Percentiles rank a stretch among this genome's conserved stretches.
phyloP scores from a whole-genome alignment of 2,329 filamentous ascomycete species.

The Gnomoniopsis smithogilvyi region DNA sequence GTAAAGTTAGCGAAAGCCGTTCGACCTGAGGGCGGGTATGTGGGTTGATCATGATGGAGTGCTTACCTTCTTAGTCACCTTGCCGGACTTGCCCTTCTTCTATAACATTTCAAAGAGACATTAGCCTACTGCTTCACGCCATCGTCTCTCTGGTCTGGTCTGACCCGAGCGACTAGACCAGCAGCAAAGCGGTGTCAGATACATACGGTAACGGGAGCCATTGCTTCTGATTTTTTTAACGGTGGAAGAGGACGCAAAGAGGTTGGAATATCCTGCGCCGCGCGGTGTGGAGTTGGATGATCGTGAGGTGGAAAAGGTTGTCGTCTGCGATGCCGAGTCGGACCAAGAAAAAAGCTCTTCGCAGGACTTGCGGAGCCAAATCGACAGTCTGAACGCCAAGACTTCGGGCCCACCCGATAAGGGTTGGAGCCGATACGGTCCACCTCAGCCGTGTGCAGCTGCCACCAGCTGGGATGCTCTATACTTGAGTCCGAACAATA shows the following conservation, averaged over 20 bases:
- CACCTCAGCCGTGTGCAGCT: background rate
- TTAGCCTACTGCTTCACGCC: slow-evolving; percentile 95
- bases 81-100: slow-evolving; percentile 66
- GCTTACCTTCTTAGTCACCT: slow-evolving; percentile 81
- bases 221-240: slow-evolving; percentile 50
- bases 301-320: slow-evolving; percentile 1
- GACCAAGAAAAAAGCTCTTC: slow-evolving; percentile 14
- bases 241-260: slow-evolving; percentile 50
- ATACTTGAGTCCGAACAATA: too few relatives aligned
- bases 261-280: slow-evolving; percentile 80
- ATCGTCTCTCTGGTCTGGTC: slow-evolving; percentile 37
- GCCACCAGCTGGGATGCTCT: background rate
- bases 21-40: background rate
- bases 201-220: slow-evolving; percentile 91
- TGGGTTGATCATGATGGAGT: background rate
- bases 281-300: slow-evolving; percentile 24
- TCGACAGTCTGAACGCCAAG: background rate
- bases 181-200: slow-evolving; percentile 89
- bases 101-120: slow-evolving; percentile 50
- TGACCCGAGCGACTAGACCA: slow-evolving; percentile 53
- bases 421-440: background rate
- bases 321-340: background rate
- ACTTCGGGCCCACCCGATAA: slow-evolving; percentile 4
- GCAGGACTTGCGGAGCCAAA: background rate
- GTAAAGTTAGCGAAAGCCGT: background rate